Evolutionary conservation across 73 alveolate genomes (phyloP).

Genomic region (Paramecium primaurelia): DNA sequence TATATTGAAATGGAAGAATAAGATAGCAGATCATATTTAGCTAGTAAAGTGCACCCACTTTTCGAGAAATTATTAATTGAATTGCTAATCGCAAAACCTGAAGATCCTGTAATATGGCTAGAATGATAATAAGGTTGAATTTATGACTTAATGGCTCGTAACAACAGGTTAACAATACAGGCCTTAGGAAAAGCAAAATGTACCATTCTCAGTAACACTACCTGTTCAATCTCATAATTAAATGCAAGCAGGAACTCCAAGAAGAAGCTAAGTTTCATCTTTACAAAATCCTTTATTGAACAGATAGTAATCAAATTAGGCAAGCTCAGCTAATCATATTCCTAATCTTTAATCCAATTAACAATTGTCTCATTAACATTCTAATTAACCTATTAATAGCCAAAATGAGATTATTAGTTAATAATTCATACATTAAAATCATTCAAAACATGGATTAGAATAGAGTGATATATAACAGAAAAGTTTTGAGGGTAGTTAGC

Average conservation of each 20-base stretch:
- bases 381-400: neutral
- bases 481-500: neutral
- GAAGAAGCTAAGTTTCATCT: neutral
- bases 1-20: conserved; percentile 3
- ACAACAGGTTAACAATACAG: conserved; percentile 5
- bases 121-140: conserved; percentile 9
- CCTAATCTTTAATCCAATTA: neutral
- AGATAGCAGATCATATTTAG: neutral
- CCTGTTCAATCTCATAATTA: neutral
- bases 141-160: conserved; percentile 5
- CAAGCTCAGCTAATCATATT: neutral
- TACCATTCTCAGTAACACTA: neutral
- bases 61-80: conserved; percentile 15
- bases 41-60: neutral
- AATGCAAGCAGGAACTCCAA: neutral
- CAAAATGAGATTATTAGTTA: neutral
- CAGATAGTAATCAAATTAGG: neutral
- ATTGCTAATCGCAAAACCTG: neutral
- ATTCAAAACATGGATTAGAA: neutral
- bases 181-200: neutral
- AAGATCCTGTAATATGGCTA: conserved; percentile 33
- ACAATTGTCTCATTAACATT: neutral
- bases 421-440: neutral
- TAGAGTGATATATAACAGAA: neutral
- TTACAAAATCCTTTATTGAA: neutral